A percentile compares a stretch with the other conserved stretches of the same genome.
phyloP scores from a whole-genome alignment of 768 basidiomycete species.

The Suillus plorans region DNA sequence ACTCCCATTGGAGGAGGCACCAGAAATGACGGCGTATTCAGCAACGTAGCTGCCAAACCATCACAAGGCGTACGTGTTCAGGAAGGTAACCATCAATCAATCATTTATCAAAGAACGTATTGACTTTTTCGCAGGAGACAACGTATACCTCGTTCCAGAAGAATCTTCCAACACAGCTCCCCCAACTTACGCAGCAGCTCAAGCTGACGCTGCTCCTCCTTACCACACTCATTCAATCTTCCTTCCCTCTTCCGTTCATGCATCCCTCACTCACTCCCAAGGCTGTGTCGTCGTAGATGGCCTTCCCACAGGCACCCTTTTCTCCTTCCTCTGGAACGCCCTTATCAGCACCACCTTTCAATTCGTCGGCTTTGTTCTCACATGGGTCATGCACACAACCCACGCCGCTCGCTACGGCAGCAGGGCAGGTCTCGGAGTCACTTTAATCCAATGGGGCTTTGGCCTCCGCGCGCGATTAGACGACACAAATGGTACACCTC shows the following conservation, averaged over 20 bases:
- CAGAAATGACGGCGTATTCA: constrained; percentile 90
- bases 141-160: constrained; percentile 78
- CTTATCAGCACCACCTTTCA: constrained; percentile 97
- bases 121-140: constrained; percentile 50
- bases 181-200: constrained; percentile 89
- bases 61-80: constrained; percentile 55
- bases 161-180: constrained; percentile 80
- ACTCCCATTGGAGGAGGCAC: constrained; percentile 59
- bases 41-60: constrained; percentile 91
- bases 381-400: constrained; percentile 90
- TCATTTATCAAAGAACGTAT: constrained; percentile 7
- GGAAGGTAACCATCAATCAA: constrained; percentile 46
- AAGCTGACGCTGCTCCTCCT: constrained; percentile 93
- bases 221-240: constrained; percentile 99
- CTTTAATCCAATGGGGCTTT: constrained; percentile 94
- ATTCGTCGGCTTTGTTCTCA: constrained; percentile 90
- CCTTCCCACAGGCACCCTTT: constrained; percentile 78
- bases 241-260: constrained; percentile 63
- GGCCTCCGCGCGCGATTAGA: constrained; percentile 62
- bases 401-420: constrained; percentile 93
- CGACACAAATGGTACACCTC: constrained; percentile 32
- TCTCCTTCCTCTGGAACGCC: constrained; percentile 89
- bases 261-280: constrained; percentile 31
- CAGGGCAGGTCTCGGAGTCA: constrained; percentile 92
- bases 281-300: constrained; percentile 91